These are phyloP conservation scores for Boletellus emodensis DNA, from an alignment of 768 basidiomycete genomes.

Conservation along the genomic window DNA sequence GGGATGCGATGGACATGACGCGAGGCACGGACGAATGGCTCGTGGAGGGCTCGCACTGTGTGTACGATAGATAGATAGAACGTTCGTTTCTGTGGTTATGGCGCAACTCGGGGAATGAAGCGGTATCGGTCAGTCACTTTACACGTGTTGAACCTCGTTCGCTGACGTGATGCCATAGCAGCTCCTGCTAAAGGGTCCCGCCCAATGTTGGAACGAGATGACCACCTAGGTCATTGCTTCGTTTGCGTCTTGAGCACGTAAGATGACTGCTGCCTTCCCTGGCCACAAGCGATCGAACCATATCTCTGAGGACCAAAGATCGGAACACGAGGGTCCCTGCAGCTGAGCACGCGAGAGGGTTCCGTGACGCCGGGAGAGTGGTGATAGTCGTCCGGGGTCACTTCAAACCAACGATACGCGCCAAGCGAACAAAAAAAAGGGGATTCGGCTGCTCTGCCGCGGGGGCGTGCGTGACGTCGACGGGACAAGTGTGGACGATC, in stretches of 20 bases:
- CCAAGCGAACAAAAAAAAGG: constrained; percentile 1
- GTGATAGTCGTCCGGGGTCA: constrained; percentile 6
- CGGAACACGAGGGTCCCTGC: constrained; percentile 27
- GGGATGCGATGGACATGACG: neutral
- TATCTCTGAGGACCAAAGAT: constrained; percentile 5
- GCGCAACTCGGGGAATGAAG: constrained; percentile 9
- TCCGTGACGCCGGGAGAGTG: constrained; percentile 21
- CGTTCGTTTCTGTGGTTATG: constrained; percentile 8
- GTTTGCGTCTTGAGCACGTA: constrained; percentile 15
- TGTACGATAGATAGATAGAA: constrained; percentile 19
- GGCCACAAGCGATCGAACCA: constrained; percentile 5
- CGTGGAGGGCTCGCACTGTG: constrained; percentile 3
- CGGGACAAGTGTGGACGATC: constrained; percentile 19
- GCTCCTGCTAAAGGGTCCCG: neutral
- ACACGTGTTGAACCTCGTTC: constrained; percentile 19
- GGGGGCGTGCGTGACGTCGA: constrained; percentile 3
- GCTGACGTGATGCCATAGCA: constrained; percentile 14
- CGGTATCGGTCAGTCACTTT: constrained; percentile 2
- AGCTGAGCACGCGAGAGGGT: constrained; percentile 16
- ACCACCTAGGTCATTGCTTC: neutral
- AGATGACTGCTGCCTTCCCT: constrained; percentile 1
- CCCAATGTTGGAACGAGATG: neutral
- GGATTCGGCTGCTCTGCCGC: constrained; percentile 5
- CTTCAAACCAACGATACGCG: neutral
- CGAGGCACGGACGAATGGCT: constrained; percentile 1